Evolutionary conservation across 1,139 yeast genomes (phyloP).

Genomic region (Schwanniomyces etchellsii): DNA sequence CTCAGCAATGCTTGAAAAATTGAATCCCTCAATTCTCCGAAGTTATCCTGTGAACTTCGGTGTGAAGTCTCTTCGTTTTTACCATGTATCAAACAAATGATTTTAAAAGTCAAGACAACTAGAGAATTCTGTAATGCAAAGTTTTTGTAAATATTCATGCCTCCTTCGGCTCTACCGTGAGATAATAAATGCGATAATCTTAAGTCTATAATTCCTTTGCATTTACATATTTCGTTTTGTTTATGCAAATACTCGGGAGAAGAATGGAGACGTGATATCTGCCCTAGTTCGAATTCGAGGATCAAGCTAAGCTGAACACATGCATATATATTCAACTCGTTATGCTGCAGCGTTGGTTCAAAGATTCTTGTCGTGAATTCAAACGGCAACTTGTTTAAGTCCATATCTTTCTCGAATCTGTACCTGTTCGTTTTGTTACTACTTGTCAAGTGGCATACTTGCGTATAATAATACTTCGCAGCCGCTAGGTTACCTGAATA

Average conservation of each 20-base stretch:
- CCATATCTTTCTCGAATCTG: no score
- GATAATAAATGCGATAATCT: no score
- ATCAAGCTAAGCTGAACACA: slow-evolving; percentile 21
- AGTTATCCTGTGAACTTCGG: background rate
- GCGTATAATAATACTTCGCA: slow-evolving; percentile 33
- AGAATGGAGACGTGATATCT: slow-evolving; percentile 7
- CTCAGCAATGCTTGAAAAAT: no score
- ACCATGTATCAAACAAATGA: background rate
- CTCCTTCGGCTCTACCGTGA: no score
- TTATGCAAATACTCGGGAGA: background rate
- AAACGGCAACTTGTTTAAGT: slow-evolving; percentile 10
- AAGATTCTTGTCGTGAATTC: slow-evolving; percentile 18
- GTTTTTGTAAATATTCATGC: background rate
- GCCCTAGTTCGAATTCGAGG: slow-evolving; percentile 22
- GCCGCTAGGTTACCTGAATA: slow-evolving; percentile 25
- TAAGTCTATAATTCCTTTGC: no score
- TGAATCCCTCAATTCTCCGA: background rate
- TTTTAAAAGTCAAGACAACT: background rate
- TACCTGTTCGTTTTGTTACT: slow-evolving; percentile 1
- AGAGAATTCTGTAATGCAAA: background rate
- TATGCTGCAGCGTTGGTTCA: slow-evolving; percentile 12
- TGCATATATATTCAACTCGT: slow-evolving; percentile 22
- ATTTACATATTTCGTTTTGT: background rate
- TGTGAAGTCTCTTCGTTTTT: background rate
- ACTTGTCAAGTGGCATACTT: slow-evolving; percentile 17